Conservation (phyloP, 306 rosid genomes). For the Benincasa hispida region DNA sequence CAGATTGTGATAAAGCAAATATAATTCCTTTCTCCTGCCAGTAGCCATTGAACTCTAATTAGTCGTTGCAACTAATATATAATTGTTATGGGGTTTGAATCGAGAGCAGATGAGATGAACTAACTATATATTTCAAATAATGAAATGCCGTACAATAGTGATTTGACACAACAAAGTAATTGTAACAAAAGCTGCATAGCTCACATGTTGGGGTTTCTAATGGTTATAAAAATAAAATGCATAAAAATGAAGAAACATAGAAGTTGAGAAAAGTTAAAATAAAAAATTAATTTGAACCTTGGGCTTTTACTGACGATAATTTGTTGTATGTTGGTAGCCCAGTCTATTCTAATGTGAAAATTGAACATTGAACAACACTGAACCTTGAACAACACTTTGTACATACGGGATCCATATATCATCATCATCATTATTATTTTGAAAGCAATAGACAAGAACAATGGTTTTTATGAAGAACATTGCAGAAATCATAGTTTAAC, state of each 20-base stretch:
- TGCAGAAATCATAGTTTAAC: neutral
- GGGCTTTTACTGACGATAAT: neutral
- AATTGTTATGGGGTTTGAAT: neutral
- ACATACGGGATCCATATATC: neutral
- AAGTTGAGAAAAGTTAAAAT: neutral
- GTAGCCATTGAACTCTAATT: constrained; percentile 18
- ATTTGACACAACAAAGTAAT: neutral
- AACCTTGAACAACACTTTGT: neutral
- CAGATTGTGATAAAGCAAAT: constrained; percentile 74
- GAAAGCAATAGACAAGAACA: neutral
- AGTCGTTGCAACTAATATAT: constrained; percentile 14
- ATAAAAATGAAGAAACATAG: neutral
- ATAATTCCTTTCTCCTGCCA: constrained; percentile 73
- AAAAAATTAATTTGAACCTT: neutral
- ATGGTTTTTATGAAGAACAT: neutral
- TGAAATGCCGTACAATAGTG: neutral
- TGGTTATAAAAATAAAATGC: neutral
- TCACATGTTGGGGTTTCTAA: neutral
- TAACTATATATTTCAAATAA: neutral
- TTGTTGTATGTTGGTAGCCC: neutral
- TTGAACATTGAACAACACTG: neutral
- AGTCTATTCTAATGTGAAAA: neutral
- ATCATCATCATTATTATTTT: neutral
- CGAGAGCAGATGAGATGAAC: neutral
- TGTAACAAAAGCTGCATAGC: neutral